These are phyloP conservation scores for Curvularia hawaiiensis DNA, from an alignment of 2,329 filamentous ascomycete species.

Conservation along the genomic window DNA sequence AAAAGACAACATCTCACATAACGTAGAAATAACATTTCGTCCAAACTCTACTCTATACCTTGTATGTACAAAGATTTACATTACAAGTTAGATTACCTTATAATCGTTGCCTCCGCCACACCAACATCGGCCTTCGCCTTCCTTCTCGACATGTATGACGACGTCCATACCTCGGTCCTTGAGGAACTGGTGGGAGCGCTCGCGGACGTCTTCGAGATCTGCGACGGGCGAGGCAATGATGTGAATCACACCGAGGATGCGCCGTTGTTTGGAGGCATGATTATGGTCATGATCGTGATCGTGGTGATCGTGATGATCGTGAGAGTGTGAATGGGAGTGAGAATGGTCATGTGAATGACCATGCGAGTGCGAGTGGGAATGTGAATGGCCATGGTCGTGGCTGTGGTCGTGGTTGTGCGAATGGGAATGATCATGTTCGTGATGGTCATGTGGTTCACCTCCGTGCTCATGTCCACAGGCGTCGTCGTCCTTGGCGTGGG, in stretches of 20 bases:
- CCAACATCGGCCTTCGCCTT: slow-evolving; percentile 73
- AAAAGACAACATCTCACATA: too few relatives aligned
- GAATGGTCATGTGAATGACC: slow-evolving; percentile 16
- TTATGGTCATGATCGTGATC: slow-evolving; percentile 45
- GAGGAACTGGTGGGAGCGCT: slow-evolving; percentile 75
- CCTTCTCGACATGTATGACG: slow-evolving; percentile 85
- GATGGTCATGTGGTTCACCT: not conserved
- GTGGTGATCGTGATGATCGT: slow-evolving; percentile 32
- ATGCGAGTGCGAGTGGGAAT: slow-evolving; percentile 13
- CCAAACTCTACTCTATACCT: not conserved
- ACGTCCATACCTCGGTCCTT: slow-evolving; percentile 75
- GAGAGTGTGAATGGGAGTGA: slow-evolving; percentile 9
- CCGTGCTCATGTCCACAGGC: slow-evolving; percentile 33
- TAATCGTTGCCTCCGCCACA: slow-evolving; percentile 56
- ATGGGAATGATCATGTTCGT: slow-evolving; percentile 33
- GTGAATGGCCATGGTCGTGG: slow-evolving; percentile 33
- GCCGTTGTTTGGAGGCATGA: slow-evolving; percentile 44
- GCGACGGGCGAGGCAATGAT: slow-evolving; percentile 74
- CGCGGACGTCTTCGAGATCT: slow-evolving; percentile 81
- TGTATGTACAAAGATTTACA: too few relatives aligned
- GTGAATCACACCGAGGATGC: slow-evolving; percentile 83
- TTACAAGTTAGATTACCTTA: slow-evolving; percentile 4
- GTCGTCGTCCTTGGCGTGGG: slow-evolving; percentile 50
- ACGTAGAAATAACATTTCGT: not conserved
- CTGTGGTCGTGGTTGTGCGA: not conserved